A percentile compares a stretch with the other conserved stretches of the same genome.
Conservation (phyloP, 1,284 basidiomycete species). For the Peniophora sp. region DNA sequence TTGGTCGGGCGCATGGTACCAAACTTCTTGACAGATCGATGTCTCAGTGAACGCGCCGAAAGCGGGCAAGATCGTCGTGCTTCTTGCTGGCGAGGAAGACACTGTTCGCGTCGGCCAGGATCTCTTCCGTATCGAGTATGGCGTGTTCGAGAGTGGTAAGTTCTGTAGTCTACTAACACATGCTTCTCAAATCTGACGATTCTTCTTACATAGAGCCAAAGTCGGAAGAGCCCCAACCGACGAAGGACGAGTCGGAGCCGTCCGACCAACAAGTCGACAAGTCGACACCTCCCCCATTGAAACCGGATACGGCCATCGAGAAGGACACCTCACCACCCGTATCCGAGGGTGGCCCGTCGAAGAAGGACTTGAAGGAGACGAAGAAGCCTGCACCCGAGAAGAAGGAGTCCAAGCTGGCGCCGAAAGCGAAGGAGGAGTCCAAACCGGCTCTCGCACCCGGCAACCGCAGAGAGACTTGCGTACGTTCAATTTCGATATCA, state of each 20-base stretch:
- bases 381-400: constrained; percentile 28
- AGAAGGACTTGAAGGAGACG: constrained; percentile 33
- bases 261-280: constrained; percentile 43
- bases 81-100: constrained; percentile 87
- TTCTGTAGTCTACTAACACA: constrained; percentile 1
- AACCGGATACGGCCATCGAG: constrained; percentile 15
- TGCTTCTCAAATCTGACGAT: too few relatives aligned
- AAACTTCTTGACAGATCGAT: constrained; percentile 65
- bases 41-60: constrained; percentile 93
- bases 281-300: constrained; percentile 30
- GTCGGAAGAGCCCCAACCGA: constrained; percentile 15
- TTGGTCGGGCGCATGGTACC: background rate
- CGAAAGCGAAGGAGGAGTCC: constrained; percentile 27
- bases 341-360: constrained; percentile 26
- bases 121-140: constrained; percentile 86
- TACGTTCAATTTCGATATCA: constrained; percentile 24
- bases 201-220: constrained; percentile 19
- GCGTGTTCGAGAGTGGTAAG: constrained; percentile 26
- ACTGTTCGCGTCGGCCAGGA: constrained; percentile 95
- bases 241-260: constrained; percentile 40
- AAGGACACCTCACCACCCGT: constrained; percentile 20
- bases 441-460: constrained; percentile 33
- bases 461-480: constrained; percentile 80
- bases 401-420: too few relatives aligned
- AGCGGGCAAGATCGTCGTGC: constrained; percentile 83